A percentile compares a stretch with the other conserved stretches of the same genome.
phyloP scores from a whole-genome alignment of 257 asterid genomes.

The Forsythia viridissima region DNA sequence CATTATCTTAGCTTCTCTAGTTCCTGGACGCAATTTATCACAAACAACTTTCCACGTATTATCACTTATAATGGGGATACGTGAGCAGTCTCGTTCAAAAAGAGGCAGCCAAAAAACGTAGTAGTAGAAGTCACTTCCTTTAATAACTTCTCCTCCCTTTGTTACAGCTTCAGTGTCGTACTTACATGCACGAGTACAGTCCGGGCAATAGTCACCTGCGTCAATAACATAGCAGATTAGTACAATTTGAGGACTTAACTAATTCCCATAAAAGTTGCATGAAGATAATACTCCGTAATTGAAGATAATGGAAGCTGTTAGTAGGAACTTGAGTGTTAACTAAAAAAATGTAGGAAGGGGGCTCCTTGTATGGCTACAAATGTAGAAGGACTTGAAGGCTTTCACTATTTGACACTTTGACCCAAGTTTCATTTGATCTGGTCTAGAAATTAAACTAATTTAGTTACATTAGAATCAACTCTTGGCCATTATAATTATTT shows the following conservation, averaged over 20 bases:
- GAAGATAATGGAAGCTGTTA: not conserved
- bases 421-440: not conserved
- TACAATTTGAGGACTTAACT: conserved; percentile 8
- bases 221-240: not conserved
- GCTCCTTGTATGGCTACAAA: not conserved
- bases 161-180: conserved; percentile 63
- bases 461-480: not conserved
- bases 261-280: not conserved
- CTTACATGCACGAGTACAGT: conserved; percentile 88
- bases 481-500: not conserved
- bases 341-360: not conserved
- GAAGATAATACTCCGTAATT: not conserved
- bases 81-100: conserved; percentile 73
- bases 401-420: not conserved
- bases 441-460: not conserved
- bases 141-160: conserved; percentile 47
- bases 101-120: conserved; percentile 85
- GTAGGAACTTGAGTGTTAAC: not conserved
- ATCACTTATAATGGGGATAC: conserved; percentile 56
- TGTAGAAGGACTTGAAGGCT: not conserved
- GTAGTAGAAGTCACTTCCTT: conserved; percentile 77
- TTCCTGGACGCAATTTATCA: not conserved
- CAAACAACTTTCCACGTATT: not conserved
- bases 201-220: conserved; percentile 97
- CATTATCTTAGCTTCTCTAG: not conserved